These are phyloP conservation scores for Magnolia changhungtana DNA, from an alignment of 164 flowering plant species.

Conservation along the genomic window DNA sequence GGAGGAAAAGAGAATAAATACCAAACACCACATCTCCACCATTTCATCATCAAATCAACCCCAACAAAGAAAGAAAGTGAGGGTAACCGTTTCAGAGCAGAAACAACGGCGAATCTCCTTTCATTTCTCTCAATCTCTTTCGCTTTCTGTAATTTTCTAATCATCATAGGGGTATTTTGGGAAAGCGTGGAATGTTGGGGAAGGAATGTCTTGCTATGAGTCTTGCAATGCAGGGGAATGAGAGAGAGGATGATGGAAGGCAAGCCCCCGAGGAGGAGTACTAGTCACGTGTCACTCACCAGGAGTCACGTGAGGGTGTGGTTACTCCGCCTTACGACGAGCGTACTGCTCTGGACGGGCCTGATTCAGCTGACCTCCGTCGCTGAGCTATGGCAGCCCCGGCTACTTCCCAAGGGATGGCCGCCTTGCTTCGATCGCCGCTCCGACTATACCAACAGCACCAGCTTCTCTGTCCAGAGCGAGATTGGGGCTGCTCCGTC, in stretches of 20 bases:
- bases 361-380: conserved; percentile 17
- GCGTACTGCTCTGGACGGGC: conserved; percentile 20
- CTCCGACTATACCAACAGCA: not conserved
- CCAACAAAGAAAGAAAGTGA: too few species aligned
- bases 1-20: too few species aligned
- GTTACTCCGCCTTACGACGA: conserved; percentile 14
- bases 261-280: conserved; percentile 3
- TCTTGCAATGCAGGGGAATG: not conserved
- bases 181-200: conserved; percentile 2
- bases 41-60: too few species aligned
- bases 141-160: too few species aligned
- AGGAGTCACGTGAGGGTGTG: conserved; percentile 9
- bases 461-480: conserved; percentile 6
- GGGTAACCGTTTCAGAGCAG: too few species aligned
- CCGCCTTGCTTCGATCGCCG: conserved; percentile 14
- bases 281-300: not conserved
- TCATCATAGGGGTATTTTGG: not conserved
- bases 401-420: conserved; percentile 15
- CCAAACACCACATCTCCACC: too few species aligned
- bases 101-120: too few species aligned
- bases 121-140: too few species aligned
- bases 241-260: not conserved
- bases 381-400: conserved; percentile 18
- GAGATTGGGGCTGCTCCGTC: conserved; percentile 11
- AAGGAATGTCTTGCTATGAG: not conserved